Percentiles rank a stretch among this genome's conserved stretches.
These are phyloP conservation scores for Colletotrichum endophyticum DNA, from an alignment of 2,329 filamentous ascomycete genomes.

Conservation along the genomic window DNA sequence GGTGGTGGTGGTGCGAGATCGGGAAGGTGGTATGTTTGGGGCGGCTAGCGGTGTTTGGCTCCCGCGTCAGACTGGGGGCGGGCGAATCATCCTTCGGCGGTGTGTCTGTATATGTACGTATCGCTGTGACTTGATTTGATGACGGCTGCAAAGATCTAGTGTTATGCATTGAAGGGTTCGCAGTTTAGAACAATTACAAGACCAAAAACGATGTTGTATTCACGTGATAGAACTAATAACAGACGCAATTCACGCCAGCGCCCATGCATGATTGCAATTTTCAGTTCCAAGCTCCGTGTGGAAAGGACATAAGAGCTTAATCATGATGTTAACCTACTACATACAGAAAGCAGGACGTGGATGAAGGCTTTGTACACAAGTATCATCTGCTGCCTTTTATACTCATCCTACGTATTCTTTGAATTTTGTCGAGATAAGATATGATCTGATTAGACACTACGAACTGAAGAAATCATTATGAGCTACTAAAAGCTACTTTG, in stretches of 20 bases:
- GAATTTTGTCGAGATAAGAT: neutral
- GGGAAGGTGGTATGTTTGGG: neutral
- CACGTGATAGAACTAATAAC: neutral
- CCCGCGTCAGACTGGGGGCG: neutral
- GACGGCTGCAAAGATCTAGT: accelerated
- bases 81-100: neutral
- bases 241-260: neutral
- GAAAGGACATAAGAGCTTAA: accelerated
- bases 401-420: neutral
- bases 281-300: accelerated
- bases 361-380: accelerated
- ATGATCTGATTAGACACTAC: neutral
- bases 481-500: accelerated
- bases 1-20: neutral
- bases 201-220: neutral
- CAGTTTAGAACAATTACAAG: neutral
- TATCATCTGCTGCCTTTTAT: neutral
- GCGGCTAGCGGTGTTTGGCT: neutral
- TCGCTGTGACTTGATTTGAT: neutral
- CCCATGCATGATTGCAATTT: neutral
- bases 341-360: neutral
- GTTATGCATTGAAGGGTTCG: neutral
- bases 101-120: neutral
- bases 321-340: accelerated
- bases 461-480: accelerated